Base-by-base conservation (phyloP, 108 stramenopile species). In the Fragilaria crotonensis region DNA sequence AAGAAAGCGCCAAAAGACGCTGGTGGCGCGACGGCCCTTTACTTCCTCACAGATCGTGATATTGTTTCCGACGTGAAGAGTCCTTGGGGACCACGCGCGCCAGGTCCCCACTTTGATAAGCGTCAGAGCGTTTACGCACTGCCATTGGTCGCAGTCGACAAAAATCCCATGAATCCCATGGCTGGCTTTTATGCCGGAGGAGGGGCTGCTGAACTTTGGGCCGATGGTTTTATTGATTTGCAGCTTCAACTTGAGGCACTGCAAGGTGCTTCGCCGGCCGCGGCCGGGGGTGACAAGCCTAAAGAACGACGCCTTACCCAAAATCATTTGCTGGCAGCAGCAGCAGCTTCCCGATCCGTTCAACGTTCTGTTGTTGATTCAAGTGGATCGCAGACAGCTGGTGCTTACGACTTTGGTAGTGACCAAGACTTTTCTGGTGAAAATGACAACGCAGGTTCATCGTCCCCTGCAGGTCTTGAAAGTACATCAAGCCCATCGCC, bases 41-140 rank as follows among this genome's bases (percentile, higher is more conserved):
- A 75, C 55, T 89, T 79, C 59, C 45, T 84, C 18, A 74, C 75
- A 3, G 87, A 89, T 62, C 52, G 84, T 31, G 83, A 89, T 49
- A 57, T 89, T 20, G 36, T 66, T 4, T 66, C 79, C 17, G 84
- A 78, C 17, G 62, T 70, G 7, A 50, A 33, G 31, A 68, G 63
- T 66, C 83, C 87, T 0, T 89, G 83, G 87, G 83, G 87, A 2
- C 66, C 76, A 5, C 45, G 87, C 19, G 74, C 77, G 31, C 79
- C 79, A 11, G 60, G 58, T 63, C 87, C 87, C 17, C 67, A 79
- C 51, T 85, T 85, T 57, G 33, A 59, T 17, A 61, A 55, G 23
- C 28, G 17, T 18, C 52, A 48, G 3, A 53, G 46, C 32, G 44
- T 88, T 7, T 81, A 72, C 48, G 77, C 70, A 18, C 62, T 88